Evolutionary conservation across 2,329 filamentous ascomycete genomes (phyloP).

Genomic region (Aureobasidium subglaciale): DNA sequence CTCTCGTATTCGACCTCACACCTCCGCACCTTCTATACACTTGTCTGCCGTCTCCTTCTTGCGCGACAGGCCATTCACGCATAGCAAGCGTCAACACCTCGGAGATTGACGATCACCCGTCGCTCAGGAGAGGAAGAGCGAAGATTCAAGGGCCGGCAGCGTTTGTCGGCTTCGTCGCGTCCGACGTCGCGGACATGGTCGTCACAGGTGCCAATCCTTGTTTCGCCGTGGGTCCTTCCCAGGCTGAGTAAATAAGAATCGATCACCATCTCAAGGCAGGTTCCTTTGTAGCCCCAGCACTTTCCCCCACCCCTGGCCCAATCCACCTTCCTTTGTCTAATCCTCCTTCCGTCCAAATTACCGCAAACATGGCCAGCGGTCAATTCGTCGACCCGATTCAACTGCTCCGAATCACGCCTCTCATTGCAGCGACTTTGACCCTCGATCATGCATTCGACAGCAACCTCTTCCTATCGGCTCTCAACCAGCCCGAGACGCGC

Average conservation of each 20-base stretch:
- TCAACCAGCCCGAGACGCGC: conserved; percentile 1
- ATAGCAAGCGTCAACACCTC: not conserved
- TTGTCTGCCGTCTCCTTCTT: not conserved
- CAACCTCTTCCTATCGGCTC: conserved; percentile 2
- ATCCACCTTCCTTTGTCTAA: not conserved
- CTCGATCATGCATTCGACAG: conserved; percentile 8
- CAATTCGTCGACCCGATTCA: conserved; percentile 11
- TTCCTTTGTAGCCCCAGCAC: not conserved
- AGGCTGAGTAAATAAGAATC: not conserved
- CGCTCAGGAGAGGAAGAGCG: not conserved
- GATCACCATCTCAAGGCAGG: conserved; percentile 2
- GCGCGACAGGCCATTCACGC: not conserved
- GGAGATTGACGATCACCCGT: not conserved
- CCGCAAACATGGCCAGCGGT: conserved; percentile 8
- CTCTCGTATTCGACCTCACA: not conserved
- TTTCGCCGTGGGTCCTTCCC: conserved; percentile 1
- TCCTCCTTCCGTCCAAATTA: not conserved
- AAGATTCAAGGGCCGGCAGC: conserved; percentile 3
- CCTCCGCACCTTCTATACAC: not conserved
- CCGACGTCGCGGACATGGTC: not conserved
- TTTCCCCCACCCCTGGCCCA: not conserved
- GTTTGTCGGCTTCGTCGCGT: not conserved
- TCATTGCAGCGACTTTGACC: conserved; percentile 4
- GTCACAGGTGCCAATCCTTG: conserved; percentile 10
- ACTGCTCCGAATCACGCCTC: conserved; percentile 10